Evolutionary conservation across 345 rosid genomes (phyloP).

Genomic region (Excoecaria agallocha): DNA sequence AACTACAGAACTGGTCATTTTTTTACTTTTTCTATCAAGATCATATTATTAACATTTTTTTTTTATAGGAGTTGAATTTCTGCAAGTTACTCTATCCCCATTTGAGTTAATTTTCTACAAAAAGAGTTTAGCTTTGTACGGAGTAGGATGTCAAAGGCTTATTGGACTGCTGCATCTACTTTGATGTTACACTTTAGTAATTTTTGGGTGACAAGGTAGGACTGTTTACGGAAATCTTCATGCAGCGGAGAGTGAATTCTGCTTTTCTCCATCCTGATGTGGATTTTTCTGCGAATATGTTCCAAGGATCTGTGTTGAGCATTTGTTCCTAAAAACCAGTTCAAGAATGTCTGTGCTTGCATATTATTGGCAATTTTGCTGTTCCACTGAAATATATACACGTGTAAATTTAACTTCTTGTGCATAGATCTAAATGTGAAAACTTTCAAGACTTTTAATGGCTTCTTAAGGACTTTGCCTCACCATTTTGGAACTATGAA

Average conservation of each 20-base stretch:
- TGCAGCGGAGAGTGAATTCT: not conserved
- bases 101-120: not conserved
- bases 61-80: not conserved
- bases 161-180: not conserved
- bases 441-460: not conserved
- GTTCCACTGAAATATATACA: not conserved
- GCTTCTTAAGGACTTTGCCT: not conserved
- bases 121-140: not conserved
- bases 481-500: no score
- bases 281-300: not conserved
- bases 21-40: not conserved
- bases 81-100: no score
- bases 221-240: not conserved
- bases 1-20: conserved; percentile 79
- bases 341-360: not conserved
- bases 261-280: not conserved
- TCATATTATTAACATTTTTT: not conserved
- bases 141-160: not conserved
- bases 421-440: not conserved
- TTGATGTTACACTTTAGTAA: not conserved
- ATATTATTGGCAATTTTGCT: not conserved
- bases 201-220: not conserved
- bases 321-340: not conserved
- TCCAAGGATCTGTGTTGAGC: not conserved
- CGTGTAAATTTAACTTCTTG: not conserved